Conservation (phyloP, 768 basidiomycete species). For the Agaricus sinodeliciosus region DNA sequence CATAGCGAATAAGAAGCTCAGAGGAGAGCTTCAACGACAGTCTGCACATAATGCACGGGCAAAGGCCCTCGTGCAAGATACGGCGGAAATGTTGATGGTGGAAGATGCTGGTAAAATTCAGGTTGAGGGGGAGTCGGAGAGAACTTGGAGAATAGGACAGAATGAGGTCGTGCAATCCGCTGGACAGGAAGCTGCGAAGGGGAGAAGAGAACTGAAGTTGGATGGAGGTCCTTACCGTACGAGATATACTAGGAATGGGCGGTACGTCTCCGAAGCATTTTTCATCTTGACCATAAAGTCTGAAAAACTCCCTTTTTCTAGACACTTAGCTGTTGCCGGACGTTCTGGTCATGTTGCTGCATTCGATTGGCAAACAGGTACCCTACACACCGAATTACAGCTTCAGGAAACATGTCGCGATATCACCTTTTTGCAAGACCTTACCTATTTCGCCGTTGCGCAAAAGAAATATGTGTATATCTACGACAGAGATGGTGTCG, state of each 20-base stretch:
- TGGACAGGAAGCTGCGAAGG: conserved; percentile 69
- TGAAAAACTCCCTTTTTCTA: conserved; percentile 19
- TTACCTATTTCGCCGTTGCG: conserved; percentile 89
- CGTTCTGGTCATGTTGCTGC: conserved; percentile 82
- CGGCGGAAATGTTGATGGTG: conserved; percentile 53
- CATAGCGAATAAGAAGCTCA: conserved; percentile 70
- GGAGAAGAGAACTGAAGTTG: conserved; percentile 72
- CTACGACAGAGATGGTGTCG: conserved; percentile 91
- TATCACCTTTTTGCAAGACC: conserved; percentile 93
- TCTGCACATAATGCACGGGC: conserved; percentile 56
- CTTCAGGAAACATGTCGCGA: conserved; percentile 88
- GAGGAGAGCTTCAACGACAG: conserved; percentile 60
- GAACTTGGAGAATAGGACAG: conserved; percentile 86
- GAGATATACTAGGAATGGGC: conserved; percentile 87
- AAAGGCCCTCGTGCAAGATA: conserved; percentile 59
- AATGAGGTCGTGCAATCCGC: conserved; percentile 62
- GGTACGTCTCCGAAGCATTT: conserved; percentile 33
- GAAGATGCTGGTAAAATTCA: conserved; percentile 71
- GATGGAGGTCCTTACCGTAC: conserved; percentile 83
- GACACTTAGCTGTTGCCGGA: conserved; percentile 85
- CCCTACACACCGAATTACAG: conserved; percentile 72
- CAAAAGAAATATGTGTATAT: conserved; percentile 96
- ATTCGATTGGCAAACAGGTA: conserved; percentile 90
- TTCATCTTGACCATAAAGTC: not conserved
- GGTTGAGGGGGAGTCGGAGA: conserved; percentile 74